Evolutionary conservation across 768 basidiomycete species (phyloP).

Genomic region (Tulasnella calospora): DNA sequence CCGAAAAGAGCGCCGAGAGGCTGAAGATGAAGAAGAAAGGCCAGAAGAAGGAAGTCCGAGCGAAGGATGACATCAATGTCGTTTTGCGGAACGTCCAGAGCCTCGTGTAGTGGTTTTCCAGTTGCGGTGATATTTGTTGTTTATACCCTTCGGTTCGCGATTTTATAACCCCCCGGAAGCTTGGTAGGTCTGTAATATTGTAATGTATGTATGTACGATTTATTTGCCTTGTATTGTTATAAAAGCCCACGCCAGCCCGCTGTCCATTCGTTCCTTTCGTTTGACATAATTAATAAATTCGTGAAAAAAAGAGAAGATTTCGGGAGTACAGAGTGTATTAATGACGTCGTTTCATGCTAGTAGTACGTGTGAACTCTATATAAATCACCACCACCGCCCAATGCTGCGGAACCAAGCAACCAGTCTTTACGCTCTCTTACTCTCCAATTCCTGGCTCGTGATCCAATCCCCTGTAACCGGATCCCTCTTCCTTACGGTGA

Average conservation of each 20-base stretch:
- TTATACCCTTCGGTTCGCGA: not conserved
- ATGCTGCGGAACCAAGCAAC: not conserved
- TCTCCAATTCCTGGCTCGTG: conserved; percentile 20
- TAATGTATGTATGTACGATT: not conserved
- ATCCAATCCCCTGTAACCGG: conserved; percentile 20
- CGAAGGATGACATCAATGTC: not conserved
- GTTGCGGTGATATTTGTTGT: not conserved
- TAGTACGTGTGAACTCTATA: not conserved
- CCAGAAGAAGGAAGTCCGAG: not conserved
- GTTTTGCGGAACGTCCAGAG: not conserved
- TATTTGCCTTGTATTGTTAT: not conserved
- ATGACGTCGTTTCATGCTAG: not conserved
- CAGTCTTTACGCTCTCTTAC: conserved; percentile 19
- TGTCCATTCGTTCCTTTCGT: not conserved
- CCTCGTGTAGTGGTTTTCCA: not conserved
- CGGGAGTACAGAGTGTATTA: not conserved
- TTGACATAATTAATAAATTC: not conserved
- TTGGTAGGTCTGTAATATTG: not conserved
- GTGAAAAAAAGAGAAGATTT: not conserved
- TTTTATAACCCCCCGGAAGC: not conserved
- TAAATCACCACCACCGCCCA: not conserved
- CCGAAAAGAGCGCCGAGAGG: conserved; percentile 1
- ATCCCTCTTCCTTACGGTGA: conserved; percentile 85
- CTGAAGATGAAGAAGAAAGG: not conserved
- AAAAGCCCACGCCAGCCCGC: not conserved